phyloP scores from a whole-genome alignment of 1,139 yeast species.

The Zygoascus meyerae region DNA sequence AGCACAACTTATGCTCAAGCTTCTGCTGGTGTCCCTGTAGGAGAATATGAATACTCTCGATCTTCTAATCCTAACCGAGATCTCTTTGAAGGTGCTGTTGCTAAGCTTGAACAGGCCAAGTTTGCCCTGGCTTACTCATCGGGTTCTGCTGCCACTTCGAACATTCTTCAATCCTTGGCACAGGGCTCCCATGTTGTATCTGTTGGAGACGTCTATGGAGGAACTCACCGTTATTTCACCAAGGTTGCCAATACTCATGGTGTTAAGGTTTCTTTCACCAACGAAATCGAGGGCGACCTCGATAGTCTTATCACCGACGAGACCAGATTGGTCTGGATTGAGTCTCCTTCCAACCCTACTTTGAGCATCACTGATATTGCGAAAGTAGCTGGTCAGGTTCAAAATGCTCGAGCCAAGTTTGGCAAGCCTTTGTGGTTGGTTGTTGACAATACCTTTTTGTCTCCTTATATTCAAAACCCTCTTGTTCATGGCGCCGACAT shows the following conservation, averaged over 20 bases:
- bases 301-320: slow-evolving; percentile 50
- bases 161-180: slow-evolving; percentile 67
- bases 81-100: slow-evolving; percentile 73
- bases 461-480: slow-evolving; percentile 89
- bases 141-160: slow-evolving; percentile 84
- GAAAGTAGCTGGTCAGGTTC: slow-evolving; percentile 50
- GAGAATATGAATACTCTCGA: slow-evolving; percentile 79
- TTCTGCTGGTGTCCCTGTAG: slow-evolving; percentile 71
- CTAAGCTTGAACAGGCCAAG: slow-evolving; percentile 72
- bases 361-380: slow-evolving; percentile 67
- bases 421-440: slow-evolving; percentile 55
- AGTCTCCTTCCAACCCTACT: slow-evolving; percentile 87
- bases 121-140: slow-evolving; percentile 77
- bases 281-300: slow-evolving; percentile 56
- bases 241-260: slow-evolving; percentile 80
- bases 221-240: slow-evolving; percentile 88
- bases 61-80: slow-evolving; percentile 87
- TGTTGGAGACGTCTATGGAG: slow-evolving; percentile 88
- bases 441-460: slow-evolving; percentile 90
- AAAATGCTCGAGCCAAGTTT: slow-evolving; percentile 39
- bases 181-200: slow-evolving; percentile 70
- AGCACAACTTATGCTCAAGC: slow-evolving; percentile 83
- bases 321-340: slow-evolving; percentile 79
- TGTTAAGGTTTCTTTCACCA: slow-evolving; percentile 63
- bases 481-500: slow-evolving; percentile 77